Evolutionary conservation across 2,329 filamentous ascomycete species (phyloP), one percentile per base, ranked within the genome.

Genomic region (Fusarium secorum): DNA sequence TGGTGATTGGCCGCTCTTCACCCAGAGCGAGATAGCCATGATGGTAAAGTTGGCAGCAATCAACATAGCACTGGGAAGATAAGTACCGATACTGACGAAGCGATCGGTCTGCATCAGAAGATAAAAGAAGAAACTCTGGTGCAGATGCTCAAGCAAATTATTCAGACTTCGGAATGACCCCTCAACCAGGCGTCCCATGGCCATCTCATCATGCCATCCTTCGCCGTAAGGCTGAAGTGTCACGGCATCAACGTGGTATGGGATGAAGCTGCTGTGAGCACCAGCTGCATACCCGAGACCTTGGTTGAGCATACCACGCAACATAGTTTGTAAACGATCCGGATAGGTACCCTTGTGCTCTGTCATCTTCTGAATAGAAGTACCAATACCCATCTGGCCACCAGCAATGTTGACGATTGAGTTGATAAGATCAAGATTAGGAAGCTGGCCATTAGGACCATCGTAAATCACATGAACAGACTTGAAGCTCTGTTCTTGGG

Each of bases 41-140:
- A 99, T 95, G 33, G 93, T 97, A 78, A 98, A 98, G 79, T 95
- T 98, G 45, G 91, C 92, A 4, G 96, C 96, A 62, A 99, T 87
- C 54, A 98, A 83, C 96, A 99, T 99, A n/a, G 96, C 96, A 74
- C 94, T 97, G 0, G 96, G 96, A 7, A 99, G 86, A 78, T 99
- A 99, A 3, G 95, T 99, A 20, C 96, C 96, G 70, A 99, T 99
- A 81, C 95, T 98, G 74, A 98, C 96, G 78, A 99, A 99, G 15
- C 95, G 90, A 76, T 96, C 93, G 33, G 91, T 89, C 73, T 97
- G 91, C 89, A 98, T 94, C 46, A 99, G 86, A 55, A 99, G 85
- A 80, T 99, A 99, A 83, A 99, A 98, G 87, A 99, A 99, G 85
- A 99, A 99, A 80, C 95, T 98, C 83, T 99, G 96, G 79, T 99